Percentiles rank a stretch among this genome's conserved stretches.
Conservation (phyloP, 306 rosid genomes). For the Senna tora region DNA sequence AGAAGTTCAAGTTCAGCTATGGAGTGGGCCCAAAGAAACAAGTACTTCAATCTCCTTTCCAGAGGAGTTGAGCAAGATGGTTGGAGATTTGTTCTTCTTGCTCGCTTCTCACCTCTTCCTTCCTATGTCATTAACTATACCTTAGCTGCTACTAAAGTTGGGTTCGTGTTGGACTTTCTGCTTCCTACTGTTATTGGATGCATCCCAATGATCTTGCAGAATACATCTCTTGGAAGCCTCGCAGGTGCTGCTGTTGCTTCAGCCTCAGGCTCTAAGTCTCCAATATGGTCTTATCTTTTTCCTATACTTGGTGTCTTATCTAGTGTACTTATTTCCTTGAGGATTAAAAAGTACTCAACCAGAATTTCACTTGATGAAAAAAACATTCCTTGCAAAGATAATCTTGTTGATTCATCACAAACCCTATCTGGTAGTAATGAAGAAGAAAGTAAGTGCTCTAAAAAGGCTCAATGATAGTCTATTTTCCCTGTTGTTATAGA, state of each 20-base stretch:
- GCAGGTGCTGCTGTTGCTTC: conserved; percentile 91
- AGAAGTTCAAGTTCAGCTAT: conserved; percentile 77
- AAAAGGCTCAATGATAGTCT: conserved; percentile 29
- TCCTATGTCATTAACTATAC: conserved; percentile 90
- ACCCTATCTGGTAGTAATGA: conserved; percentile 24
- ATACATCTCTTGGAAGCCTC: conserved; percentile 90
- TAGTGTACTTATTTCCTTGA: conserved; percentile 78
- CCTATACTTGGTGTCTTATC: conserved; percentile 78
- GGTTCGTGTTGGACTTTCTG: conserved; percentile 80
- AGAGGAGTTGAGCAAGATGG: conserved; percentile 96
- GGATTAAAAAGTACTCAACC: conserved; percentile 79
- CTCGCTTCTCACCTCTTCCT: conserved; percentile 95
- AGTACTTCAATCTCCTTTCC: conserved; percentile 69
- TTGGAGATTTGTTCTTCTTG: conserved; percentile 95
- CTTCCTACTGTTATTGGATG: conserved; percentile 85
- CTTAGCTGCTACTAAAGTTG: conserved; percentile 84
- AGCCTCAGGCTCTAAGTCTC: conserved; percentile 67
- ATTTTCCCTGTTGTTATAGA: neutral
- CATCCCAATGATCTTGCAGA: conserved; percentile 94
- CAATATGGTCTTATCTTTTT: conserved; percentile 73
- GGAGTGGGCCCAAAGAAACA: conserved; percentile 82
- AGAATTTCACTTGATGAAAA: conserved; percentile 48
- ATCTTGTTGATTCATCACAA: conserved; percentile 21
- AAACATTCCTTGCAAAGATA: conserved; percentile 28
- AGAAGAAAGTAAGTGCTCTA: conserved; percentile 22